These are phyloP conservation scores for Gossypium australe DNA, from an alignment of 345 rosid genomes.

Conservation along the genomic window DNA sequence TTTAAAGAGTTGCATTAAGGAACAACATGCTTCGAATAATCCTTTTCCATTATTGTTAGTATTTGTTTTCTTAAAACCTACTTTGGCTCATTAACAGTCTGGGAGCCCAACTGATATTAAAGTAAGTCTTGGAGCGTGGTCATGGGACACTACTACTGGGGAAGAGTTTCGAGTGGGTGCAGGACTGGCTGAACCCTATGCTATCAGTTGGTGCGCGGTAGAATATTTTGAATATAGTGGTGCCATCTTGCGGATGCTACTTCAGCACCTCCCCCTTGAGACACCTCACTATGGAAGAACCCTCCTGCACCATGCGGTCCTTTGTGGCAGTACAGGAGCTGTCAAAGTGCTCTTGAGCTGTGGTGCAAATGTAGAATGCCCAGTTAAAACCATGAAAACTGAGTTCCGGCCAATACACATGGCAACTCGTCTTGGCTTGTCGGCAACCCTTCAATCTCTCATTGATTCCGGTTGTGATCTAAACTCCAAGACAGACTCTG, in stretches of 20 bases:
- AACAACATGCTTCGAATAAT: neutral
- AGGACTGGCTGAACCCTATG: constrained; percentile 91
- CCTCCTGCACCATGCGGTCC: constrained; percentile 90
- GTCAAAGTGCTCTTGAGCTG: constrained; percentile 56
- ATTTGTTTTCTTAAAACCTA: neutral
- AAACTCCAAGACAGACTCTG: constrained; percentile 64
- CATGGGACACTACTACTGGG: constrained; percentile 82
- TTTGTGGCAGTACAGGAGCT: constrained; percentile 71
- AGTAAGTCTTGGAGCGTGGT: constrained; percentile 92
- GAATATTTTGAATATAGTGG: constrained; percentile 88
- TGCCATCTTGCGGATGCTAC: constrained; percentile 60
- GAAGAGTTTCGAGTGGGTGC: constrained; percentile 98
- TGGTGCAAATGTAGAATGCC: constrained; percentile 56
- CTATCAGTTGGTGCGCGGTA: constrained; percentile 87
- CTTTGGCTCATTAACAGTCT: constrained; percentile 37
- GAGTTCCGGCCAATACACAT: constrained; percentile 72
- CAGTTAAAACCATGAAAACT: constrained; percentile 43
- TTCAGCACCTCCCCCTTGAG: constrained; percentile 40
- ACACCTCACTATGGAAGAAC: constrained; percentile 66
- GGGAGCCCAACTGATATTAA: constrained; percentile 50
- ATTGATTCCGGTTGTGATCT: constrained; percentile 58
- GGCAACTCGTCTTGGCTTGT: constrained; percentile 65
- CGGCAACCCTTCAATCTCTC: constrained; percentile 50
- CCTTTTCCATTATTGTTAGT: neutral
- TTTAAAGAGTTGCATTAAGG: neutral